Conservation (phyloP, 2,329 filamentous ascomycete species). For the Ceratocystis smalleyi region DNA sequence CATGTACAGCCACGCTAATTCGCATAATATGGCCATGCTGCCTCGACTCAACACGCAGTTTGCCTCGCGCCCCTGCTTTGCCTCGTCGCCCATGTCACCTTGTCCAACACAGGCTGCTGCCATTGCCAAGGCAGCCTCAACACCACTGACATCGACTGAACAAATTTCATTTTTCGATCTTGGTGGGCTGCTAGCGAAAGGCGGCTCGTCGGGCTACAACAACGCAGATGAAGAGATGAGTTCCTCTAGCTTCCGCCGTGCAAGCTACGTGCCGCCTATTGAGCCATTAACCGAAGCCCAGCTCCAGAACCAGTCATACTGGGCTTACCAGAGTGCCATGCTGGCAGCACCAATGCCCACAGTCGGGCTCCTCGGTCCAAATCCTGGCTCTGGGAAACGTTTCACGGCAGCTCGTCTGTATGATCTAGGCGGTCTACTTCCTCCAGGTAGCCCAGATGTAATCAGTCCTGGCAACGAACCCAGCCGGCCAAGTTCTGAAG, state of each 20-base stretch:
- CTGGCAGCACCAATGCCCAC: slow-evolving; percentile 28
- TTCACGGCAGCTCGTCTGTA: slow-evolving; percentile 44
- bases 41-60: slow-evolving; percentile 28
- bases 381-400: slow-evolving; percentile 34
- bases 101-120: slow-evolving; percentile 8
- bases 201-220: slow-evolving; percentile 20
- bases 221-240: slow-evolving; percentile 12
- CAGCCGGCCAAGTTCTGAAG: not conserved
- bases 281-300: slow-evolving; percentile 27
- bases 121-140: slow-evolving; percentile 11
- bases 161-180: slow-evolving; percentile 72
- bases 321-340: slow-evolving; percentile 16
- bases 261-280: slow-evolving; percentile 24
- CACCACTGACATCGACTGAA: slow-evolving; percentile 21
- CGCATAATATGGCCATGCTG: slow-evolving; percentile 21
- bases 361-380: slow-evolving; percentile 20
- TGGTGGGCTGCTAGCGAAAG: slow-evolving; percentile 54
- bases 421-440: slow-evolving; percentile 40
- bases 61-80: slow-evolving; percentile 18
- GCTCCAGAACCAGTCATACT: slow-evolving; percentile 15
- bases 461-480: not conserved
- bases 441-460: slow-evolving; percentile 23
- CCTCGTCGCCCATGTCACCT: slow-evolving; percentile 21
- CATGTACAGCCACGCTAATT: slow-evolving; percentile 4
- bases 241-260: slow-evolving; percentile 23